Conservation (phyloP, 2,329 filamentous ascomycete species). For the Coleophoma crateriformis region DNA sequence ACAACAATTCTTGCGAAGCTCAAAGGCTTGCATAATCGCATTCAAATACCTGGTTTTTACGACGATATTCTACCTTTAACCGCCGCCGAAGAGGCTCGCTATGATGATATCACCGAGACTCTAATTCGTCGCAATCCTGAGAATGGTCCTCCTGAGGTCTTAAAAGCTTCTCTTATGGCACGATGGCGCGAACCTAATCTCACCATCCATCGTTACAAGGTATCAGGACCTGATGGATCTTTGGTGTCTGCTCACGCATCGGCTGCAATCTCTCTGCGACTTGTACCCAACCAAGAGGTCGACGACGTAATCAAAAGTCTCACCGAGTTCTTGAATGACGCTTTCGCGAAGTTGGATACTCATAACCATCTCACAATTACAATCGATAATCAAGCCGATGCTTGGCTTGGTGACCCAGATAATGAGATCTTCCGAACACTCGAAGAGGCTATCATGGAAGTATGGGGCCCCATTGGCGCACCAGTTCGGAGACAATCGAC, state of each 20-base stretch:
- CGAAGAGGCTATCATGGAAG: slow-evolving; percentile 76
- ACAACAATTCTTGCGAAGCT: slow-evolving; percentile 77
- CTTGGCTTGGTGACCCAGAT: slow-evolving; percentile 88
- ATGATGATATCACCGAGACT: slow-evolving; percentile 76
- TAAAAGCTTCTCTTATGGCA: slow-evolving; percentile 83
- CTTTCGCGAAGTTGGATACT: slow-evolving; percentile 71
- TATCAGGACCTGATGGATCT: slow-evolving; percentile 85
- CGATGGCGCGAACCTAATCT: slow-evolving; percentile 93
- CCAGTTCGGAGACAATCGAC: slow-evolving; percentile 28
- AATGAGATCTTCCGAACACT: slow-evolving; percentile 90
- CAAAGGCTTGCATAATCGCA: slow-evolving; percentile 72
- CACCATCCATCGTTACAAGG: slow-evolving; percentile 89
- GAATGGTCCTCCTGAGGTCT: slow-evolving; percentile 52
- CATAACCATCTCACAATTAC: slow-evolving; percentile 76
- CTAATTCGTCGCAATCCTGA: slow-evolving; percentile 67
- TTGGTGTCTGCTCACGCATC: slow-evolving; percentile 87
- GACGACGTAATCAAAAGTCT: slow-evolving; percentile 67
- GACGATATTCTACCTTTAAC: slow-evolving; percentile 75
- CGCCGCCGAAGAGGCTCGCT: slow-evolving; percentile 70
- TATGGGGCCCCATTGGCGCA: slow-evolving; percentile 62
- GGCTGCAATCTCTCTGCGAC: slow-evolving; percentile 80
- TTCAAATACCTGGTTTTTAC: slow-evolving; percentile 86
- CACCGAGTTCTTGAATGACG: slow-evolving; percentile 57
- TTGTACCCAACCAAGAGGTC: slow-evolving; percentile 90
- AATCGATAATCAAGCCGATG: slow-evolving; percentile 90